phyloP scores from a whole-genome alignment of 805 yeast genomes.

The Candida arabinofermentans region DNA sequence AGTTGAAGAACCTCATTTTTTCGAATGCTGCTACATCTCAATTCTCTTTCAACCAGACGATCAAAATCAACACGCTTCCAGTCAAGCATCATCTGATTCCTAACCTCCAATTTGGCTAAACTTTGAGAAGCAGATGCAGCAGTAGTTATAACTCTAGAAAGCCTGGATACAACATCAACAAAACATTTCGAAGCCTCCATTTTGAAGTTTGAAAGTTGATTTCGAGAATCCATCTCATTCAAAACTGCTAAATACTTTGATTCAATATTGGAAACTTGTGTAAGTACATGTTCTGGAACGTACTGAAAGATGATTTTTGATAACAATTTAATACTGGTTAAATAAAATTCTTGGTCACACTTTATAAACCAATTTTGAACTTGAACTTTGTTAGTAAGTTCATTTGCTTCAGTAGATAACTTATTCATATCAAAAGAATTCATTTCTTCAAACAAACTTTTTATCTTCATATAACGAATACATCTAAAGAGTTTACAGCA shows the following conservation, averaged over 20 bases:
- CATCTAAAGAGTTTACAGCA: constrained; percentile 62
- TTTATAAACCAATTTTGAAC: constrained; percentile 59
- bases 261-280: constrained; percentile 52
- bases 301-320: constrained; percentile 56
- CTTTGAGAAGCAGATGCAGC: constrained; percentile 38
- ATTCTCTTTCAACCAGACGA: constrained; percentile 13
- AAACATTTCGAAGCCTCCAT: constrained; percentile 40
- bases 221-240: constrained; percentile 43
- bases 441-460: constrained; percentile 52
- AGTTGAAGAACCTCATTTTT: constrained; percentile 27
- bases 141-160: constrained; percentile 19
- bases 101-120: constrained; percentile 40
- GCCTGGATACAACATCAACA: constrained; percentile 14
- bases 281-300: constrained; percentile 54
- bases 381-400: constrained; percentile 47
- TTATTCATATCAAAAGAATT: constrained; percentile 43
- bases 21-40: constrained; percentile 10
- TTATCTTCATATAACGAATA: constrained; percentile 63
- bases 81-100: constrained; percentile 12
- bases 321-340: constrained; percentile 50
- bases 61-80: constrained; percentile 40
- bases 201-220: constrained; percentile 47
- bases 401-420: constrained; percentile 60
- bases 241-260: constrained; percentile 44
- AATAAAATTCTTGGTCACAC: constrained; percentile 65